phyloP scores from a whole-genome alignment of 2,329 filamentous ascomycete genomes.

The Apiospora phragmitis region DNA sequence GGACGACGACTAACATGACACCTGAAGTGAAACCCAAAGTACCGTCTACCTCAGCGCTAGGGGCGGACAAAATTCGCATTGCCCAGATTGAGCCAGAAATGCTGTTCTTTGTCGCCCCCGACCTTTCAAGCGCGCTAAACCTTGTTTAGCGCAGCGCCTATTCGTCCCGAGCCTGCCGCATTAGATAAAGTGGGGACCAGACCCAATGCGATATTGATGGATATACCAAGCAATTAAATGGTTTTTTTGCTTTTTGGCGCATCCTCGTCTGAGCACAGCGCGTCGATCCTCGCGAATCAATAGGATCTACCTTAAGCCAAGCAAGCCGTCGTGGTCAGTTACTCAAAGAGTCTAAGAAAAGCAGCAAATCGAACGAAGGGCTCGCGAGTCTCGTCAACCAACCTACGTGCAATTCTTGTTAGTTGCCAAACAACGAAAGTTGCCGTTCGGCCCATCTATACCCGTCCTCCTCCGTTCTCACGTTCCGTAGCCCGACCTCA shows the following conservation, averaged over 20 bases:
- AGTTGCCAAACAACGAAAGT: not conserved
- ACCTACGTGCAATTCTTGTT: not conserved
- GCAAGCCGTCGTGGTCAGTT: not conserved
- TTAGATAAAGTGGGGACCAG: not conserved
- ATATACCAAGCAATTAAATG: slow-evolving; percentile 4
- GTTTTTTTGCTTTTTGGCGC: not conserved
- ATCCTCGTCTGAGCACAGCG: not conserved
- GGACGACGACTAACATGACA: slow-evolving; percentile 6
- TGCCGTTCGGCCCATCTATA: not conserved
- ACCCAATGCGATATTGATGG: not conserved
- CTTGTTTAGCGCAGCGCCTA: slow-evolving; percentile 7
- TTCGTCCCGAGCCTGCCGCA: slow-evolving; percentile 6
- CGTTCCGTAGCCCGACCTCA: not conserved
- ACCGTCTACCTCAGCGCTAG: slow-evolving; percentile 3
- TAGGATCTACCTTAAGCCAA: not conserved
- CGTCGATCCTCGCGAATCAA: not conserved
- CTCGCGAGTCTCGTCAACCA: not conserved
- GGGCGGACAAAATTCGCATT: slow-evolving; percentile 3
- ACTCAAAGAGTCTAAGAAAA: not conserved
- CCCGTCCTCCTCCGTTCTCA: not conserved
- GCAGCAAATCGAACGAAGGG: not conserved
- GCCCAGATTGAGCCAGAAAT: slow-evolving; percentile 4
- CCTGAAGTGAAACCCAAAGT: not conserved
- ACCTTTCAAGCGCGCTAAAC: slow-evolving; percentile 6
- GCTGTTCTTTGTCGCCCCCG: not conserved